phyloP scores from a whole-genome alignment of 1,139 yeast genomes.

The Williopsis jadinii region DNA sequence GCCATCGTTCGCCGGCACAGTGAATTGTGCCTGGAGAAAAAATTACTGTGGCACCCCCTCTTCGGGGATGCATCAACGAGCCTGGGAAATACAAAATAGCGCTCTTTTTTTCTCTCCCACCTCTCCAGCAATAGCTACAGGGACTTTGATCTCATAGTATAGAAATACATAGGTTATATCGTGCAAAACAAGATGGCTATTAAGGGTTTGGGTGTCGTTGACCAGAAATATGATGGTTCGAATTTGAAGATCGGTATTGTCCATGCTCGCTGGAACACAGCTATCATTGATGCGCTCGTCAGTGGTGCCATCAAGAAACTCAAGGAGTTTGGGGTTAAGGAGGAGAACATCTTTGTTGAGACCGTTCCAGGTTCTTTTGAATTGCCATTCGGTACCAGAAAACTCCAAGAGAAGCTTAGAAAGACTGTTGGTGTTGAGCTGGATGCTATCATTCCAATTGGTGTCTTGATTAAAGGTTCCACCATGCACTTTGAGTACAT shows the following conservation, averaged over 20 bases:
- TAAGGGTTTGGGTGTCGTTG: conserved; percentile 71
- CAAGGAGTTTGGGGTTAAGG: conserved; percentile 58
- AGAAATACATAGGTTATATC: too few relatives aligned
- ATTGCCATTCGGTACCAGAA: conserved; percentile 74
- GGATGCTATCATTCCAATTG: conserved; percentile 90
- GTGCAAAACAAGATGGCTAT: conserved; percentile 47
- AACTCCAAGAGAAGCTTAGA: conserved; percentile 37
- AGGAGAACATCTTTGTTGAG: conserved; percentile 70
- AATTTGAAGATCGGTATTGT: conserved; percentile 71
- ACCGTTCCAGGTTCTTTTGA: conserved; percentile 94
- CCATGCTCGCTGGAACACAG: conserved; percentile 91
- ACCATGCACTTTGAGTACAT: conserved; percentile 98
- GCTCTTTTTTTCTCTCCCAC: too few relatives aligned
- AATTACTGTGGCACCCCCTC: too few relatives aligned
- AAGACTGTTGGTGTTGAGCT: conserved; percentile 41
- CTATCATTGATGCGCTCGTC: conserved; percentile 72
- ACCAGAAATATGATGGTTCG: conserved; percentile 67
- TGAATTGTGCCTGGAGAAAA: too few relatives aligned
- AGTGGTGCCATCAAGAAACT: conserved; percentile 66
- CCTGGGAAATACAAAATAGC: too few relatives aligned
- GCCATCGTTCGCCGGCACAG: too few relatives aligned
- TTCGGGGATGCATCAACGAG: too few relatives aligned
- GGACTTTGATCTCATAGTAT: too few relatives aligned
- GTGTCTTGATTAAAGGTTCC: conserved; percentile 90
- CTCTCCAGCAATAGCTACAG: too few relatives aligned